Base-by-base conservation (phyloP, 148 eudicot genomes). In the Selenicereus undatus region DNA sequence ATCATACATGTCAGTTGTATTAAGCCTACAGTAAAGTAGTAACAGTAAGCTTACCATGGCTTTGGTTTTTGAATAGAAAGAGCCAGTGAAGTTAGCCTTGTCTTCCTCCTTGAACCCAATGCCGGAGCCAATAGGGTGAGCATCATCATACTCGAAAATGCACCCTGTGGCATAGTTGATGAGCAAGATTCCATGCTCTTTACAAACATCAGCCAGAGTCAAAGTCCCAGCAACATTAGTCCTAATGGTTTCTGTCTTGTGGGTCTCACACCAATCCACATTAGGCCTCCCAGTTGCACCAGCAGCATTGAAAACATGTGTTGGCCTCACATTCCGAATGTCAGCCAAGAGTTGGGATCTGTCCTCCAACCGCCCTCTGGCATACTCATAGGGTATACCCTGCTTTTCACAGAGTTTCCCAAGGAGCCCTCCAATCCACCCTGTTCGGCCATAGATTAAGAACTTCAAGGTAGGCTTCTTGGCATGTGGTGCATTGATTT, bases 201-300 rank as follows among this genome's bases (percentile, higher is more conserved):
- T 82, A 87, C 96, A 92, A 73, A 87, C 90, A 79, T 90, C 96
- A 43, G 93, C 93, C 77, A 90, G 84, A 43, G 84, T 92, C 75
- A 91, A 76, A 10, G 93, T 89, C 73, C 93, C 93, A 22, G 83
- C 89, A 76, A 91, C 95, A 83, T 90, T 91, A 69, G 90, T 77
- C 1, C 90, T 85, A 35, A 91, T 89, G 0, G 91, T 90, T 80
- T 91, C 95, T 1, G 88, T n/a, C 75, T 88, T 91, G 60, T 91
- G 95, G 72, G 90, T 76, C 78, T 90, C 95, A 75, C 95, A 91
- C 95, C 95, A 89, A 81, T 91, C 95, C 70, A 90, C 95, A 85
- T 91, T 91, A 24, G 95, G 92, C 39, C 92, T 84, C 13, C 93
- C 93, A 0, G 90, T 90, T 11, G 88, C 89, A 71, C 95, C 92